Conservation (phyloP, 441 rosid genomes). For the Erodium texanum region DNA sequence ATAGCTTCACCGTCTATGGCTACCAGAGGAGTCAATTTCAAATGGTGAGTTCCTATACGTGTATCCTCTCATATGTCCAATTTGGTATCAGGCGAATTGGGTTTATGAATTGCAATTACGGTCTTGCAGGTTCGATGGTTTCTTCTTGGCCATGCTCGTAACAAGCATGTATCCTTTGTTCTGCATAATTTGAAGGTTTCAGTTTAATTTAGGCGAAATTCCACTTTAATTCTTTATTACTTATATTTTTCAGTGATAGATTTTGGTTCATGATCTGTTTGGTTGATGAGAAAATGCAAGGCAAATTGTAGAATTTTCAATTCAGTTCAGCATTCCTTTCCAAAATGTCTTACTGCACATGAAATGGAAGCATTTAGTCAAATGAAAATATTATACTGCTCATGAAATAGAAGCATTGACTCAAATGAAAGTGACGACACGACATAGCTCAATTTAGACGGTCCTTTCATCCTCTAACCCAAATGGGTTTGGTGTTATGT, state of each 20-base stretch:
- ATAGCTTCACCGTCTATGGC: neutral
- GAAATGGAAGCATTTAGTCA: neutral
- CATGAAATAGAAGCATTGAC: no score
- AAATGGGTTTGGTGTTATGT: neutral
- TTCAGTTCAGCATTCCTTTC: no score
- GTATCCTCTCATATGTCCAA: neutral
- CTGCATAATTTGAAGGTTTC: neutral
- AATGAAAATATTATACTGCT: neutral
- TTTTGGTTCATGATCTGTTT: neutral
- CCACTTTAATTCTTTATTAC: neutral
- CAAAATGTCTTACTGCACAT: no score
- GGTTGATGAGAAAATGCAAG: constrained; percentile 9
- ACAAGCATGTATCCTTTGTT: constrained; percentile 94
- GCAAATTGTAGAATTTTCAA: neutral
- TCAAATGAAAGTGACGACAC: neutral
- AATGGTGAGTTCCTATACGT: neutral
- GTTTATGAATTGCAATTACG: constrained; percentile 5
- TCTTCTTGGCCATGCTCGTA: constrained; percentile 98
- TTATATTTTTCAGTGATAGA: neutral
- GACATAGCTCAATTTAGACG: neutral
- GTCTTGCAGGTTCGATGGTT: constrained; percentile 88
- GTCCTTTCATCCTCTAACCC: neutral
- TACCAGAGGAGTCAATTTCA: neutral
- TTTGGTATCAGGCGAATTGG: neutral
- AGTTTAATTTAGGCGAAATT: neutral